These are phyloP conservation scores for Aspergillus sp. DNA, from an alignment of 2,329 filamentous ascomycete species.

Conservation along the genomic window DNA sequence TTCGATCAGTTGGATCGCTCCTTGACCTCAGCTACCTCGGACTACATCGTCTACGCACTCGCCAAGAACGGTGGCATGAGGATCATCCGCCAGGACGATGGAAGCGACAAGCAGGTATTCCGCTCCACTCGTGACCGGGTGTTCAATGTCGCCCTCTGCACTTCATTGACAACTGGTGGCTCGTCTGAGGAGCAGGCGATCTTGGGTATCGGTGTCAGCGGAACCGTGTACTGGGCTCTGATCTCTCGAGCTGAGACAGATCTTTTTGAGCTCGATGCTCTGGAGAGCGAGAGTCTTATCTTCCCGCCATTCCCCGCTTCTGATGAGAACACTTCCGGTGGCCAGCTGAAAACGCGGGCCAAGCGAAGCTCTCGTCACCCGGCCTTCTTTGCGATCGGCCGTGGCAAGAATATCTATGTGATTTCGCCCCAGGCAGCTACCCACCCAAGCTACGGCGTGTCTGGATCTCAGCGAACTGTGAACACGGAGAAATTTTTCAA, in stretches of 20 bases:
- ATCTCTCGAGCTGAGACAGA: conserved; percentile 74
- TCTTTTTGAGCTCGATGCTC: conserved; percentile 69
- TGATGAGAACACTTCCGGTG: conserved; percentile 86
- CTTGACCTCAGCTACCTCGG: conserved; percentile 80
- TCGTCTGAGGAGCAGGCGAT: conserved; percentile 69
- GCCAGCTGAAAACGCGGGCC: conserved; percentile 90
- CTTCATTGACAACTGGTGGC: conserved; percentile 52
- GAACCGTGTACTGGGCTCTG: conserved; percentile 92
- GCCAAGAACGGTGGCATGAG: conserved; percentile 88
- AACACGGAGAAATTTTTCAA: conserved; percentile 84
- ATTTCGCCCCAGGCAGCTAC: conserved; percentile 60
- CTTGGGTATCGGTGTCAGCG: conserved; percentile 88
- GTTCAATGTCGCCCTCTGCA: conserved; percentile 85
- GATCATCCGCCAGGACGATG: conserved; percentile 91
- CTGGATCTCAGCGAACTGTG: conserved; percentile 55
- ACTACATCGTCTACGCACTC: conserved; percentile 91
- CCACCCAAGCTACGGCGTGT: conserved; percentile 44
- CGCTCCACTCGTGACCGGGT: conserved; percentile 87
- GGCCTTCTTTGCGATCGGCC: conserved; percentile 90
- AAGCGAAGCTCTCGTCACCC: conserved; percentile 84
- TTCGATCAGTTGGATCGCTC: conserved; percentile 97
- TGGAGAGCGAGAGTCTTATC: conserved; percentile 81
- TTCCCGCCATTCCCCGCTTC: conserved; percentile 81
- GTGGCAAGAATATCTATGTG: conserved; percentile 93
- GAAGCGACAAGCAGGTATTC: conserved; percentile 86